Percentiles rank a stretch among this genome's conserved stretches.
These are phyloP conservation scores for Ganoderma resinaceum DNA, from an alignment of 1,284 basidiomycete genomes.

Conservation along the genomic window DNA sequence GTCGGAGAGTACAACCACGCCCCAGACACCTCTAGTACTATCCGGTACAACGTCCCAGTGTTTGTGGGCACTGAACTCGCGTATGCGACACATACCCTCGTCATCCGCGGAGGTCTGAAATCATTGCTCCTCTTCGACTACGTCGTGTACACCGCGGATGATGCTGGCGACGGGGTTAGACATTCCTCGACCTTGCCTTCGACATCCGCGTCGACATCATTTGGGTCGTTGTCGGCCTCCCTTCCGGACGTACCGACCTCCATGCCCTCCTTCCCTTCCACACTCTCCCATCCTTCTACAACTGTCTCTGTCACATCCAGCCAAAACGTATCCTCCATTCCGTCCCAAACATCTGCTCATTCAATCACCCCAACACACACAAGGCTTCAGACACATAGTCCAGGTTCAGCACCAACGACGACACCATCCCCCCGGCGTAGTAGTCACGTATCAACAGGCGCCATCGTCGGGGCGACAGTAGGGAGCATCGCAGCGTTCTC, in stretches of 20 bases:
- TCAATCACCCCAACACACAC: background rate
- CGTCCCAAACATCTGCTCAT: background rate
- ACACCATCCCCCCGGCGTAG: background rate
- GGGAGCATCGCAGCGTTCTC: background rate
- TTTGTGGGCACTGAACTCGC: constrained; percentile 11
- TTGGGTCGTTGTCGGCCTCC: background rate
- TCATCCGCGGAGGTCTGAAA: background rate
- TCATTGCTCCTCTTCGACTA: constrained; percentile 18
- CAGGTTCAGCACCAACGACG: background rate
- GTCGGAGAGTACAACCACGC: constrained; percentile 13
- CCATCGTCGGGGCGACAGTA: background rate
- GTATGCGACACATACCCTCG: constrained; percentile 13
- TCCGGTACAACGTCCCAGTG: constrained; percentile 11
- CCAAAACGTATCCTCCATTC: background rate
- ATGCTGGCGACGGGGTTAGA: background rate
- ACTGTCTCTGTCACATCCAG: background rate
- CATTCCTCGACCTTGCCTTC: background rate
- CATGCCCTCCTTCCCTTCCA: background rate
- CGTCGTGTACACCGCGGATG: constrained; percentile 15
- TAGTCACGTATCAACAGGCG: background rate
- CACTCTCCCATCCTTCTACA: background rate
- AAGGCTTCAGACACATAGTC: background rate
- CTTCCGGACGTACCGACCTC: background rate
- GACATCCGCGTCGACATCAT: background rate
- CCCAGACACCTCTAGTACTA: background rate